phyloP scores from a whole-genome alignment of 768 basidiomycete species.

The Guyanaporus albipodus region DNA sequence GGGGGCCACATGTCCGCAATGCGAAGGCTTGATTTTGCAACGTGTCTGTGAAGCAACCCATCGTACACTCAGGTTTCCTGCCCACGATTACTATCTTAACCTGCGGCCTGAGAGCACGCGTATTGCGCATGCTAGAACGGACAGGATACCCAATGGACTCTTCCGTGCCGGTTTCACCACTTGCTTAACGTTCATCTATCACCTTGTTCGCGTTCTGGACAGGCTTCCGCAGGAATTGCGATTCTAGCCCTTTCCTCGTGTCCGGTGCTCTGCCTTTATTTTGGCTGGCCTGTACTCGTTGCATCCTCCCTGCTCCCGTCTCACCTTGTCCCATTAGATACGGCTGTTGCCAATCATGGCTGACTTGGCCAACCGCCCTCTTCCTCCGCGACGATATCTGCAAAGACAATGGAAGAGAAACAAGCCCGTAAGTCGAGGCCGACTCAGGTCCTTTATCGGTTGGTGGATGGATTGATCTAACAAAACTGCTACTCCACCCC shows the following conservation, averaged over 20 bases:
- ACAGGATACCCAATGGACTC: conserved; percentile 16
- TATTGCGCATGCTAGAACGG: conserved; percentile 23
- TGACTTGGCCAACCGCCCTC: conserved; percentile 10
- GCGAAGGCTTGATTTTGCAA: conserved; percentile 19
- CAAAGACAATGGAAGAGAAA: conserved; percentile 42
- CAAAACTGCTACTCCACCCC: conserved; percentile 2
- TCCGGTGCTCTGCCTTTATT: conserved; percentile 22
- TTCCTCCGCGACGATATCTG: conserved; percentile 32
- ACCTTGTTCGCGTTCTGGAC: conserved; percentile 27
- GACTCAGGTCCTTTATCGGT: conserved; percentile 8
- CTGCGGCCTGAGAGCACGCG: conserved; percentile 25
- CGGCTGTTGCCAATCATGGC: conserved; percentile 9
- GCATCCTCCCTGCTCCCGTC: conserved; percentile 6
- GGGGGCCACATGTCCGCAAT: conserved; percentile 14
- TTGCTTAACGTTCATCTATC: conserved; percentile 12
- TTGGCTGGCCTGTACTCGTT: conserved; percentile 4
- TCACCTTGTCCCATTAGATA: conserved; percentile 1
- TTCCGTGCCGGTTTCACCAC: conserved; percentile 16
- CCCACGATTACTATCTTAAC: conserved; percentile 5
- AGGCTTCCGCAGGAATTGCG: conserved; percentile 21
- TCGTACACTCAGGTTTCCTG: conserved; percentile 4
- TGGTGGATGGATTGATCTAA: conserved; percentile 13
- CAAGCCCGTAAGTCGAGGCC: conserved; percentile 32
- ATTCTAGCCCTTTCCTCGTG: conserved; percentile 31
- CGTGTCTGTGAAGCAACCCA: conserved; percentile 15